Evolutionary conservation across 2,329 filamentous ascomycete genomes (phyloP).

Genomic region (Penicillium expansum): DNA sequence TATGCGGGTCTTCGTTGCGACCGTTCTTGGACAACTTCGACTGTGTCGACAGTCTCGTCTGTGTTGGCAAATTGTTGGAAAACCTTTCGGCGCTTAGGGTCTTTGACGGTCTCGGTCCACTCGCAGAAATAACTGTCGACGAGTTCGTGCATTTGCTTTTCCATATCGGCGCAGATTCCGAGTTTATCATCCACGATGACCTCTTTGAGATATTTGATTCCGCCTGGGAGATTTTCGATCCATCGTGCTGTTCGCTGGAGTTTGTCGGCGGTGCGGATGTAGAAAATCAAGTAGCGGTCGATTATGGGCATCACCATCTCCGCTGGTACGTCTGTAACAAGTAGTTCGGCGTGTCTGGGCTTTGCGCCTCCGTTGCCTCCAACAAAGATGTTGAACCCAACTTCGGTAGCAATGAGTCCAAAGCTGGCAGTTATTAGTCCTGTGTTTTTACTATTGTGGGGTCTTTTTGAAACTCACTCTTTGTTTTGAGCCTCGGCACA

Average conservation of each 20-base stretch:
- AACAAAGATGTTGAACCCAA: constrained; percentile 90
- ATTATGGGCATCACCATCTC: constrained; percentile 79
- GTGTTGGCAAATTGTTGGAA: constrained; percentile 88
- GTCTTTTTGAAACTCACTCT: constrained; percentile 56
- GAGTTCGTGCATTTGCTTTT: constrained; percentile 82
- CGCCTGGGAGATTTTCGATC: constrained; percentile 80
- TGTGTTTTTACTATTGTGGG: background rate
- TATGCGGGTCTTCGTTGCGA: constrained; percentile 70
- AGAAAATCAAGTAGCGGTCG: constrained; percentile 88
- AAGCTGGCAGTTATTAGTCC: constrained; percentile 54
- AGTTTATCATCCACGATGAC: constrained; percentile 83
- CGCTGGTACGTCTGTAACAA: constrained; percentile 81
- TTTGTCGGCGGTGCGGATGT: constrained; percentile 88
- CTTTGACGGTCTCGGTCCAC: constrained; percentile 78
- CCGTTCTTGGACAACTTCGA: constrained; percentile 71
- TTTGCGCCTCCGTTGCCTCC: constrained; percentile 86
- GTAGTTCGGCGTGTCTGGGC: constrained; percentile 74
- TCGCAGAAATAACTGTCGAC: constrained; percentile 86
- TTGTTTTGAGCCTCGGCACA: constrained; percentile 92
- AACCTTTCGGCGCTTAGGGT: constrained; percentile 63
- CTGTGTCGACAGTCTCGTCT: constrained; percentile 62
- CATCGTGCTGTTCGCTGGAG: constrained; percentile 85
- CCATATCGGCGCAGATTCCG: constrained; percentile 78
- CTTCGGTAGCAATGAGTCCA: constrained; percentile 86
- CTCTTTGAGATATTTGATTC: constrained; percentile 76